Conservation (phyloP, 495 filamentous ascomycete genomes). For the Hyaloscypha bicolor region DNA sequence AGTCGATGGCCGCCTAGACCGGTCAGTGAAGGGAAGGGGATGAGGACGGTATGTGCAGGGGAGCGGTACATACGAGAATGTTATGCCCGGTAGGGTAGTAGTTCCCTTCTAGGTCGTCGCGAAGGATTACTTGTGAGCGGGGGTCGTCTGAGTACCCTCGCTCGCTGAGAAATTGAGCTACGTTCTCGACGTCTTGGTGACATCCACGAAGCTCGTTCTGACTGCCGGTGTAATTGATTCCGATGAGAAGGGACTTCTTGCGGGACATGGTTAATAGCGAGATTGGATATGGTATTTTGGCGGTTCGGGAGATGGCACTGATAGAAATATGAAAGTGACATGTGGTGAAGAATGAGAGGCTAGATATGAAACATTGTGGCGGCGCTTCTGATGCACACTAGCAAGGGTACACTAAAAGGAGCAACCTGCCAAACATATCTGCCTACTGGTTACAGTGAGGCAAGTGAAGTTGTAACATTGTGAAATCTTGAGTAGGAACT, state of each 20-base stretch:
- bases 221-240: constrained; percentile 61
- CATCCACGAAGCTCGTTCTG: constrained; percentile 54
- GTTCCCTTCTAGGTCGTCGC: constrained; percentile 48
- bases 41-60: constrained; percentile 43
- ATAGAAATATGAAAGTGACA: neutral
- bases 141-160: constrained; percentile 48
- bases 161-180: constrained; percentile 46
- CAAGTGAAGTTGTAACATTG: too few species aligned
- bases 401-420: neutral
- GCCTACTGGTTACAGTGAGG: too few species aligned
- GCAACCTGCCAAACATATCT: neutral
- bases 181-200: constrained; percentile 56
- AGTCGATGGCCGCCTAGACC: constrained; percentile 39
- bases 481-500: too few species aligned
- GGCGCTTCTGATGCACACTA: neutral
- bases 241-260: constrained; percentile 61
- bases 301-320: neutral
- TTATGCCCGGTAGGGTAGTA: constrained; percentile 58
- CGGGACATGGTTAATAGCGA: constrained; percentile 33
- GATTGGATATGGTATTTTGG: neutral
- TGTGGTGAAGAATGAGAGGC: neutral
- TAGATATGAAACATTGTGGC: neutral
- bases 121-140: constrained; percentile 54
- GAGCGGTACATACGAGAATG: constrained; percentile 51
- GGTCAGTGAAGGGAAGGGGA: constrained; percentile 34